phyloP scores from a whole-genome alignment of 1,284 basidiomycete species.

The Naganishia liquefaciens region DNA sequence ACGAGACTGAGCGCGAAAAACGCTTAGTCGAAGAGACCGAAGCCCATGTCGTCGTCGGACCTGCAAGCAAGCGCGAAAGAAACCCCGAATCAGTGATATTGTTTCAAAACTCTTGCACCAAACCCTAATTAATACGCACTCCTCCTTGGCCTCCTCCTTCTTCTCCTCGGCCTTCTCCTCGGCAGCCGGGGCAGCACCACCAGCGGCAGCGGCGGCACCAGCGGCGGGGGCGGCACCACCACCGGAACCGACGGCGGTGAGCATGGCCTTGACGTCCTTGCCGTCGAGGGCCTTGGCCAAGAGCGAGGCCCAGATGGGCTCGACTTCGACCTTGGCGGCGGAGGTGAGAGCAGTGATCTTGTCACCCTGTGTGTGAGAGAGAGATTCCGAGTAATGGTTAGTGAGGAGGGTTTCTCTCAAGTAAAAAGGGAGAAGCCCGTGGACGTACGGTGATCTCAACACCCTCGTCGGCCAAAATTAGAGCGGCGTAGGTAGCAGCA shows the following conservation, averaged over 20 bases:
- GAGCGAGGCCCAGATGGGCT: constrained; percentile 96
- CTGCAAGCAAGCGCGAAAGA: constrained; percentile 37
- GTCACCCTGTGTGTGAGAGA: constrained; percentile 65
- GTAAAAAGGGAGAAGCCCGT: background rate
- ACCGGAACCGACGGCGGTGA: constrained; percentile 84
- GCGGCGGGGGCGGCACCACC: constrained; percentile 73
- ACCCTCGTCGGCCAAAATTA: constrained; percentile 95
- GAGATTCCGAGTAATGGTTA: background rate
- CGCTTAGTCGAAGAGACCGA: constrained; percentile 77
- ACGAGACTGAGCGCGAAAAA: constrained; percentile 4
- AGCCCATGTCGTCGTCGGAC: constrained; percentile 90
- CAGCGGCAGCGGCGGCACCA: constrained; percentile 58
- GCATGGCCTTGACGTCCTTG: constrained; percentile 93
- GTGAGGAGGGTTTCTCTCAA: background rate
- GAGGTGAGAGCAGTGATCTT: constrained; percentile 78
- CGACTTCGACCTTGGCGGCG: constrained; percentile 66
- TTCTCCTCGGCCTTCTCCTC: constrained; percentile 65
- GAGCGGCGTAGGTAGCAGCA: constrained; percentile 85
- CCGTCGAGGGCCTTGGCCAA: constrained; percentile 97
- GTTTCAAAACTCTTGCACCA: constrained; percentile 33
- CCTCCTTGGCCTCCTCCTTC: constrained; percentile 80
- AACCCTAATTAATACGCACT: constrained; percentile 42
- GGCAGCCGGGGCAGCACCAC: constrained; percentile 62
- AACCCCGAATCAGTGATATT: too few relatives aligned
- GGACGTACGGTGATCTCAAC: constrained; percentile 90